Base-by-base conservation (phyloP, 2,329 filamentous ascomycete genomes). In the Alternaria rosae region DNA sequence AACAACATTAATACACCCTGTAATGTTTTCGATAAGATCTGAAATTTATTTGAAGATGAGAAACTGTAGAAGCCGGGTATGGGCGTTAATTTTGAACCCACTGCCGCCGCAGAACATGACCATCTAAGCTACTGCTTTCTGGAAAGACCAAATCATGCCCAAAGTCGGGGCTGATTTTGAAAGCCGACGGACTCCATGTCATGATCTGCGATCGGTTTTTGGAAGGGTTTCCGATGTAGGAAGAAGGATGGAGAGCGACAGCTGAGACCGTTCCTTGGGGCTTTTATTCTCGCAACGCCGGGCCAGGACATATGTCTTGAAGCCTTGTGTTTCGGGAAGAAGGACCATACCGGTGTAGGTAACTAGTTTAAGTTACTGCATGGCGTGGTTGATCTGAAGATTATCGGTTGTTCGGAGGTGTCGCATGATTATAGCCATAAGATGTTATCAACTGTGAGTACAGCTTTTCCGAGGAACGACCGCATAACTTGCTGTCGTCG, bases 321-420 rank as follows among this genome's bases (percentile, higher is more conserved):
- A 25, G 8, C 8, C 23, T 2, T 25, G 6, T 8, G 6, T 25
- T 28, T 12, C 10, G 10, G 5, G 3, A 28, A 28, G 10, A 28
- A 28, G 10, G 26, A 11, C 10, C 10, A 25, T 25, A 25, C 5
- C 23, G 8, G 23, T n/a, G 23, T 25, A 25, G 2, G 23, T 25
- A 8, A 25, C 23, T 25, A 6, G 26, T 28, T 28, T 28, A 28
- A 1, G 12, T 10, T 30, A 30, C 28, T 30, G 5, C 12, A 30
- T 30, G 28, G 28, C 28, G 28, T 30, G 12, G 5, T 32, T 32
- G 30, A 6, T 6, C 28, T 30, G 28, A 30, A 13, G 11, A 13
- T 15, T 32, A n/a, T 2, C 7, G 15, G n/a, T 1, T 35, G 32
- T 3, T 35, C 4, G 1, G 0, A 3, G 32, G 32, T n/a, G 35